phyloP scores from a whole-genome alignment of 2,329 filamentous ascomycete species.

The Celoporthe dispersa region DNA sequence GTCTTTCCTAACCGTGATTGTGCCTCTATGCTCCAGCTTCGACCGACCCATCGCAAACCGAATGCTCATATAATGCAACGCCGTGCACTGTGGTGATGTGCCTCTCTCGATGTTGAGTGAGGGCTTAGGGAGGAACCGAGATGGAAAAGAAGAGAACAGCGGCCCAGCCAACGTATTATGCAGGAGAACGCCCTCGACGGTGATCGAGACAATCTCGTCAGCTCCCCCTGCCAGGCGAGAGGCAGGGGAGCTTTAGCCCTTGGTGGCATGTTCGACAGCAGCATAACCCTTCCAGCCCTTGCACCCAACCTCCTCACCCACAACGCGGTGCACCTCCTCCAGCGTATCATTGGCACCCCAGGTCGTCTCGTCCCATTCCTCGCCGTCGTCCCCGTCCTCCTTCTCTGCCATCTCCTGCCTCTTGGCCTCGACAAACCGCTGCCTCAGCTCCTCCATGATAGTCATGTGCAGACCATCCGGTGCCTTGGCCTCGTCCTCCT shows the following conservation, averaged over 20 bases:
- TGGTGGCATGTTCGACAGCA: not conserved
- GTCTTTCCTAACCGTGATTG: not conserved
- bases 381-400: not conserved
- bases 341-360: not conserved
- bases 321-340: slow-evolving; percentile 15
- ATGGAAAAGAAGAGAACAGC: not conserved
- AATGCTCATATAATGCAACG: slow-evolving; percentile 4
- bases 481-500: not conserved
- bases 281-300: slow-evolving; percentile 22
- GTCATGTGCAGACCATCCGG: slow-evolving; percentile 18
- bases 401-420: not conserved
- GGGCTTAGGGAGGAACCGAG: not conserved
- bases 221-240: not conserved
- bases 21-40: not conserved
- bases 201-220: not conserved
- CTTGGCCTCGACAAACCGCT: slow-evolving; percentile 11
- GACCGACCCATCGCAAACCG: not conserved
- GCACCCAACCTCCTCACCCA: slow-evolving; percentile 22
- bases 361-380: slow-evolving; percentile 7
- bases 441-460: slow-evolving; percentile 24
- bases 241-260: not conserved
- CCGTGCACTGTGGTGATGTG: not conserved
- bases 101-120: not conserved
- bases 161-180: not conserved
- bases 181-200: not conserved